Evolutionary conservation across 768 basidiomycete species (phyloP).

Genomic region (Mycena latifolia): DNA sequence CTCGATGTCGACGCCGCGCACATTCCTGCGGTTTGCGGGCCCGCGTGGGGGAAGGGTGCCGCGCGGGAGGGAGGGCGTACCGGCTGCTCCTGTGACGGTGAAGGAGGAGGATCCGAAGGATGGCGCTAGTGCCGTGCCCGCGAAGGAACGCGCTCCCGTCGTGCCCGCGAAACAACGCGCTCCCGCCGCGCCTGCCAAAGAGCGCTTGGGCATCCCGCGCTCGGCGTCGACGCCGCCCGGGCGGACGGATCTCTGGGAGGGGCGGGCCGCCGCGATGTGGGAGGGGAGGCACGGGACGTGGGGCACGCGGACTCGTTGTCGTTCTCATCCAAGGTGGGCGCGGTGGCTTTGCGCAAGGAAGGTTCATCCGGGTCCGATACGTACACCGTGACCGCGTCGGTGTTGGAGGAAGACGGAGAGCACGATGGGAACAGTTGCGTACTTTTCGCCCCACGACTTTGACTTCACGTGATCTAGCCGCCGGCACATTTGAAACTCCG

Average conservation of each 20-base stretch:
- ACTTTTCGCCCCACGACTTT: too few relatives aligned
- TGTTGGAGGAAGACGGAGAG: too few relatives aligned
- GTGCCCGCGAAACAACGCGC: too few relatives aligned
- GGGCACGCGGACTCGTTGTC: constrained; percentile 4
- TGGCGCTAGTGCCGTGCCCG: too few relatives aligned
- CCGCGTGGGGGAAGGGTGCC: constrained; percentile 19
- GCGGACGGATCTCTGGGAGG: background rate
- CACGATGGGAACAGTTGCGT: constrained; percentile 5
- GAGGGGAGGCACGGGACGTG: constrained; percentile 7
- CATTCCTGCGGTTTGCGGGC: constrained; percentile 27
- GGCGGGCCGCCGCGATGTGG: constrained; percentile 5
- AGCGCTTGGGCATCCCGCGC: constrained; percentile 4
- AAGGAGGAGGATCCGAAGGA: background rate
- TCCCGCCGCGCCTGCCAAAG: too few relatives aligned
- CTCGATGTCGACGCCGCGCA: constrained; percentile 25
- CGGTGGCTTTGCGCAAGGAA: background rate
- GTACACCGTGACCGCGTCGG: too few relatives aligned
- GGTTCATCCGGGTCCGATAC: background rate
- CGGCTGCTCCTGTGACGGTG: background rate
- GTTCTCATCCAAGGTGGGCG: constrained; percentile 9
- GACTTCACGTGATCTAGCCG: too few relatives aligned
- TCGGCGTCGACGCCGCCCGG: constrained; percentile 33
- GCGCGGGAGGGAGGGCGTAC: constrained; percentile 1
- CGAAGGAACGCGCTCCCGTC: too few relatives aligned
- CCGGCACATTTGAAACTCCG: too few relatives aligned